These are phyloP conservation scores for Sungouiella thailandica DNA, from an alignment of 805 yeast species.

Conservation along the genomic window DNA sequence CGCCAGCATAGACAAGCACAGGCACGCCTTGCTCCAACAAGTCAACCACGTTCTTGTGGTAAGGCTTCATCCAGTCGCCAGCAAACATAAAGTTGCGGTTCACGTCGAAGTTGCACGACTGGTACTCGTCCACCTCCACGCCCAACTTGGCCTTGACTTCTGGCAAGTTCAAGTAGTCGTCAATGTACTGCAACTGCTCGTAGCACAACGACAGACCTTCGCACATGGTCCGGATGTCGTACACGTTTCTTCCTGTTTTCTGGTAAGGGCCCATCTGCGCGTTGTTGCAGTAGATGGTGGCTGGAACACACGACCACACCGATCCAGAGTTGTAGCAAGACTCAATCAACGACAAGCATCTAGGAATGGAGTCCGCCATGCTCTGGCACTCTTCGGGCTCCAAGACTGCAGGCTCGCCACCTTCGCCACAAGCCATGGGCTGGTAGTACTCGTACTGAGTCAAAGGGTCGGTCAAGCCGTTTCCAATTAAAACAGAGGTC, in stretches of 20 bases:
- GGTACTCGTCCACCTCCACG: conserved; percentile 77
- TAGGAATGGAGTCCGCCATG: conserved; percentile 58
- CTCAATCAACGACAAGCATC: conserved; percentile 72
- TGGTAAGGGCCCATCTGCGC: conserved; percentile 56
- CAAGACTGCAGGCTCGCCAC: conserved; percentile 76
- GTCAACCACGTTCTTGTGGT: conserved; percentile 66
- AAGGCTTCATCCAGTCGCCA: conserved; percentile 93
- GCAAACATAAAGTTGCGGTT: conserved; percentile 75
- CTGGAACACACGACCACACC: conserved; percentile 86
- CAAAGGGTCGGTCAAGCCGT: conserved; percentile 82
- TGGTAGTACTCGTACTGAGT: conserved; percentile 39
- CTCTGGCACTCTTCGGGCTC: conserved; percentile 62
- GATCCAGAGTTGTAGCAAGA: conserved; percentile 72
- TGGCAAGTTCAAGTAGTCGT: conserved; percentile 69
- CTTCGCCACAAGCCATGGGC: conserved; percentile 93
- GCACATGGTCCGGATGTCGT: conserved; percentile 81
- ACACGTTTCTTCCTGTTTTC: conserved; percentile 82
- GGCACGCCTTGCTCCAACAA: conserved; percentile 63
- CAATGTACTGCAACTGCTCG: conserved; percentile 69
- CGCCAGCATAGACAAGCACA: conserved; percentile 89
- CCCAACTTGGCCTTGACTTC: conserved; percentile 81
- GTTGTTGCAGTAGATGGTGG: conserved; percentile 83
- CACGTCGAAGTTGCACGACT: conserved; percentile 73
- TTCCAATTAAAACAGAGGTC: conserved; percentile 77
- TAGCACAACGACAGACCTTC: conserved; percentile 70